These are phyloP conservation scores for Monilinia fructigena DNA, from an alignment of 2,329 filamentous ascomycete genomes.

Conservation along the genomic window DNA sequence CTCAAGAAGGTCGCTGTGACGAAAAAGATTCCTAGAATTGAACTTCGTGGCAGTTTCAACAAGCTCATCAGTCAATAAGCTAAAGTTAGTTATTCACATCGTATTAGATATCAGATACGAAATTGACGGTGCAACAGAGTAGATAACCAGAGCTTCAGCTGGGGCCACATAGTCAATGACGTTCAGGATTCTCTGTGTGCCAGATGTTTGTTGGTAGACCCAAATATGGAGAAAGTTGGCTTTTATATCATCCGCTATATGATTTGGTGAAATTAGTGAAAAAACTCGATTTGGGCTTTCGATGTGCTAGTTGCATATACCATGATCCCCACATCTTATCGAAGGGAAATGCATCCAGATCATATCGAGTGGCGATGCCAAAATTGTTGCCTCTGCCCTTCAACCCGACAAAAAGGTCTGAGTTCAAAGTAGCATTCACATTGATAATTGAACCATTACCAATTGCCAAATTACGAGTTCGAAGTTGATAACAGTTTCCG, in stretches of 20 bases:
- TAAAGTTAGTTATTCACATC: conserved; percentile 24
- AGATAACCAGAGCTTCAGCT: background rate
- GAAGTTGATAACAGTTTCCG: background rate
- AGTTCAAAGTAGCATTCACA: conserved; percentile 19
- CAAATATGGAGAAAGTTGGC: background rate
- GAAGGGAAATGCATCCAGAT: conserved; percentile 1
- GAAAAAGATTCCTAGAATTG: background rate
- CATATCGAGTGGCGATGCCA: conserved; percentile 10
- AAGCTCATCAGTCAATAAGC: conserved; percentile 13
- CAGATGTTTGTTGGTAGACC: background rate
- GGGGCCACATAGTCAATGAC: background rate
- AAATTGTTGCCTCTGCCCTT: conserved; percentile 26
- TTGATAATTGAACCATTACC: conserved; percentile 18
- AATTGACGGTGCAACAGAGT: conserved; percentile 1
- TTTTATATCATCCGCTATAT: background rate
- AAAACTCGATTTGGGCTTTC: background rate
- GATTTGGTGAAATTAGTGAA: conserved; percentile 4
- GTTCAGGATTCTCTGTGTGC: background rate
- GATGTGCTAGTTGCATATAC: background rate
- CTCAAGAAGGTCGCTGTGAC: conserved; percentile 11
- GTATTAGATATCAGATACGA: conserved; percentile 19
- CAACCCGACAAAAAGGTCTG: conserved; percentile 23
- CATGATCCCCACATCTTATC: conserved; percentile 5
- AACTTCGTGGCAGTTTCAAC: background rate
- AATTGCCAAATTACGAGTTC: background rate